Percentiles rank a stretch among this genome's conserved stretches.
These are phyloP conservation scores for Boletus sp. DNA, from an alignment of 768 basidiomycete species.

Conservation along the genomic window DNA sequence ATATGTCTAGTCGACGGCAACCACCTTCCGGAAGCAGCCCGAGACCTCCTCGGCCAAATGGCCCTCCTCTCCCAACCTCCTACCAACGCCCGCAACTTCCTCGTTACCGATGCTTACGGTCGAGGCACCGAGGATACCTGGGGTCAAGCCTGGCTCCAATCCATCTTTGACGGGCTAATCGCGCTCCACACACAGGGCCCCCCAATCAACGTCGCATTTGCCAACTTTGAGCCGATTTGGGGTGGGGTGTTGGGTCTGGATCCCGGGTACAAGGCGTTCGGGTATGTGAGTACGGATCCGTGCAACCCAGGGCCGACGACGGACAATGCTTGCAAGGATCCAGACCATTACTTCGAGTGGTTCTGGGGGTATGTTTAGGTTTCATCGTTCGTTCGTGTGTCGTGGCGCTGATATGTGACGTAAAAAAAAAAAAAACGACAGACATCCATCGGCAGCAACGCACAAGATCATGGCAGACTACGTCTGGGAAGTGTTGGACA, in stretches of 20 bases:
- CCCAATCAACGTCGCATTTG: constrained; percentile 41
- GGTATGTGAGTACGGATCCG: constrained; percentile 40
- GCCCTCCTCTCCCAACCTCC: constrained; percentile 44
- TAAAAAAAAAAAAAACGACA: constrained; percentile 11
- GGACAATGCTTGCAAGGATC: constrained; percentile 35
- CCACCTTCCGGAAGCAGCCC: constrained; percentile 44
- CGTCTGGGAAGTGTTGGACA: constrained; percentile 38
- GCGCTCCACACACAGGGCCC: constrained; percentile 30
- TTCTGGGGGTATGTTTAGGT: constrained; percentile 40
- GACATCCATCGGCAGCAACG: constrained; percentile 50
- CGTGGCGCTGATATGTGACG: background rate
- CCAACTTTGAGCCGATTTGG: constrained; percentile 49
- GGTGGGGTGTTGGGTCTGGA: constrained; percentile 41
- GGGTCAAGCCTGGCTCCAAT: constrained; percentile 48
- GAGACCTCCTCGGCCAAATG: constrained; percentile 43
- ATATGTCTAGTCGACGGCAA: constrained; percentile 40
- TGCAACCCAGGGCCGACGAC: constrained; percentile 37
- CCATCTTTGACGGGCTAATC: constrained; percentile 41
- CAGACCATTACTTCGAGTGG: constrained; percentile 53
- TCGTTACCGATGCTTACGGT: constrained; percentile 51
- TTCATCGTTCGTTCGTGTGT: background rate
- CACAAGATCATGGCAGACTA: constrained; percentile 53
- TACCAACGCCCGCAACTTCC: constrained; percentile 48
- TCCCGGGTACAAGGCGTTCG: constrained; percentile 48
- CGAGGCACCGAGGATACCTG: constrained; percentile 37